Conservation (phyloP, 345 rosid species). For the Citrus inodora region DNA sequence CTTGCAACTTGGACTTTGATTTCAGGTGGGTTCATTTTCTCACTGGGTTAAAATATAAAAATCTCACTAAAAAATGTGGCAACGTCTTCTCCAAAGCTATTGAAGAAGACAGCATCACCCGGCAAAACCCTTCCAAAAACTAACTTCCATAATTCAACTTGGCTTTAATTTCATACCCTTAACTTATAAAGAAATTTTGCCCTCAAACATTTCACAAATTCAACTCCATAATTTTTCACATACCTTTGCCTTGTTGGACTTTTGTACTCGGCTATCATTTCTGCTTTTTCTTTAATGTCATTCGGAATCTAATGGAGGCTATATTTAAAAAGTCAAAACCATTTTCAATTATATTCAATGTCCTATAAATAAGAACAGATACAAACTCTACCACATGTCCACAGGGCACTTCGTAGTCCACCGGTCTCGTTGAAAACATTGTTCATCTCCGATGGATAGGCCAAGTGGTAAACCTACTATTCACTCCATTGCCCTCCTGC, state of each 20-base stretch:
- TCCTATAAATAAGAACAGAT: constrained; percentile 19
- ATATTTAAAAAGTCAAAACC: not conserved
- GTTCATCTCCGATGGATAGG: constrained; percentile 23
- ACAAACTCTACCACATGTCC: not conserved
- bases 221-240: constrained; percentile 14
- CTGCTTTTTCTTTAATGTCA: constrained; percentile 16
- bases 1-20: not conserved
- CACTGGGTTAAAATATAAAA: not conserved
- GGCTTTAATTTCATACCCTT: constrained; percentile 14
- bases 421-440: not conserved
- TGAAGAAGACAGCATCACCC: constrained; percentile 17
- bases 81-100: not conserved
- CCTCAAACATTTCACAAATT: constrained; percentile 12
- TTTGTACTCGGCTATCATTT: constrained; percentile 14
- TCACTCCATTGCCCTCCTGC: constrained; percentile 45
- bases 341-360: constrained; percentile 5
- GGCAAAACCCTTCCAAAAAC: constrained; percentile 26
- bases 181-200: constrained; percentile 18
- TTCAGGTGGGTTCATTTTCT: not conserved
- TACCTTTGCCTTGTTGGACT: constrained; percentile 30
- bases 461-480: constrained; percentile 22
- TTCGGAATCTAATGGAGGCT: constrained; percentile 6
- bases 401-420: not conserved
- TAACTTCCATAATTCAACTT: constrained; percentile 16
- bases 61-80: not conserved